phyloP scores from a whole-genome alignment of 805 yeast genomes.

The Candida awuae region DNA sequence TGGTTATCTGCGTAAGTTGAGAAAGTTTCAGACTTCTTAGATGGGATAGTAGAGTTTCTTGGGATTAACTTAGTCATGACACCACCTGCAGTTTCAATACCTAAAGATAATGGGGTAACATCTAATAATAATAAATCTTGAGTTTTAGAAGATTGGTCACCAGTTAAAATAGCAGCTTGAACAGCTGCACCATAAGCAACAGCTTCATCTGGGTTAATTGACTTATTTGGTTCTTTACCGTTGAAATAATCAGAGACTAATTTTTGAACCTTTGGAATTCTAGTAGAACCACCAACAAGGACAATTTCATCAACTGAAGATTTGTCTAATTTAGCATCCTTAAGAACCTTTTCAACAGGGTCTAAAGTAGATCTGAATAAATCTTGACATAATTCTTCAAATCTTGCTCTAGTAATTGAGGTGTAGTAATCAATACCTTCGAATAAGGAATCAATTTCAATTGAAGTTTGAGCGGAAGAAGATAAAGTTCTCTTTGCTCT shows the following conservation, averaged over 20 bases:
- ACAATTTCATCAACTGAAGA: conserved; percentile 88
- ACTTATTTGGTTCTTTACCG: conserved; percentile 95
- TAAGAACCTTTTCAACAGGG: conserved; percentile 91
- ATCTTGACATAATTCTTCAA: conserved; percentile 92
- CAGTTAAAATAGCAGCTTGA: conserved; percentile 93
- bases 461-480: conserved; percentile 88
- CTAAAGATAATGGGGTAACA: conserved; percentile 87
- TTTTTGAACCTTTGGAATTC: conserved; percentile 96
- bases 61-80: conserved; percentile 73
- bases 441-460: conserved; percentile 89
- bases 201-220: conserved; percentile 98
- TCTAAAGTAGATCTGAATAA: conserved; percentile 88
- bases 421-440: conserved; percentile 97
- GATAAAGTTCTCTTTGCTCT: conserved; percentile 98
- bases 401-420: conserved; percentile 93
- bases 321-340: conserved; percentile 86
- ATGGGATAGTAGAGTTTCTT: conserved; percentile 71
- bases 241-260: conserved; percentile 93
- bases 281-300: conserved; percentile 95
- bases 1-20: conserved; percentile 82
- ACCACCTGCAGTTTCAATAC: conserved; percentile 82
- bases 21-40: conserved; percentile 63
- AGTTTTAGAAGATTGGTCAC: conserved; percentile 93
- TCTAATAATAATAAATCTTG: conserved; percentile 91
- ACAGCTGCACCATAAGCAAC: conserved; percentile 99